Conservation (phyloP, 1,284 basidiomycete species). For the Ustilago lituana region DNA sequence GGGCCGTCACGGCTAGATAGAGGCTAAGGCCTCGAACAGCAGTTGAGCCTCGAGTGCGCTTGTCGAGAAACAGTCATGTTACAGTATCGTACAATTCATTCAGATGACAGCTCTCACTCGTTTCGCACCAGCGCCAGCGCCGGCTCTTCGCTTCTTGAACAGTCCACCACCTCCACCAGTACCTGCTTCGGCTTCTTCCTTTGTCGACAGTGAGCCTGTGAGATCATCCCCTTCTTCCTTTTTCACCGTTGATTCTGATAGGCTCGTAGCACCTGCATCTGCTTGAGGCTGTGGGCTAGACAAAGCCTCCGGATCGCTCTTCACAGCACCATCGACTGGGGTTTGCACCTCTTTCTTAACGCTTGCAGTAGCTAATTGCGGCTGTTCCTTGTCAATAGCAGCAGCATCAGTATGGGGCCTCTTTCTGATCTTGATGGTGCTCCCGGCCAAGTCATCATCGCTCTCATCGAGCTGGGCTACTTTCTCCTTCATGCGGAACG, state of each 20-base stretch:
- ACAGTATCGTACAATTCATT: conserved; percentile 1
- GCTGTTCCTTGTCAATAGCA: not conserved
- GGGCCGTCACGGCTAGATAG: too few relatives aligned
- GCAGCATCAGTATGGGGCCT: conserved; percentile 7
- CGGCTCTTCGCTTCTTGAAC: conserved; percentile 57
- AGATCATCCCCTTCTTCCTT: not conserved
- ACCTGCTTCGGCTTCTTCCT: conserved; percentile 3
- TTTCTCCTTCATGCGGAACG: conserved; percentile 54
- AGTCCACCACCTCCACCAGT: conserved; percentile 22
- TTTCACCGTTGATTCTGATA: not conserved
- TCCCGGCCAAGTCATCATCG: conserved; percentile 36
- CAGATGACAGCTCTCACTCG: conserved; percentile 49
- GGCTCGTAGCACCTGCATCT: too few relatives aligned
- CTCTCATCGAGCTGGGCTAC: conserved; percentile 22
- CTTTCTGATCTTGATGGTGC: conserved; percentile 54
- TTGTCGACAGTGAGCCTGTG: not conserved
- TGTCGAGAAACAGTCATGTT: too few relatives aligned
- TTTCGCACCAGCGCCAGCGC: conserved; percentile 57
- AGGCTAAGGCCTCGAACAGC: too few relatives aligned
- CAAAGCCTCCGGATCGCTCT: conserved; percentile 1
- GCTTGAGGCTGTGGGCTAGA: too few relatives aligned
- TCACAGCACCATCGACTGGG: not conserved
- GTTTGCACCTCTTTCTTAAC: conserved; percentile 19
- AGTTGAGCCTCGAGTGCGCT: too few relatives aligned
- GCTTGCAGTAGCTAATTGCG: too few relatives aligned